Percentiles rank a stretch among this genome's conserved stretches.
These are phyloP conservation scores for Aspergillus amoenus DNA, from an alignment of 2,329 filamentous ascomycete species.

Conservation along the genomic window DNA sequence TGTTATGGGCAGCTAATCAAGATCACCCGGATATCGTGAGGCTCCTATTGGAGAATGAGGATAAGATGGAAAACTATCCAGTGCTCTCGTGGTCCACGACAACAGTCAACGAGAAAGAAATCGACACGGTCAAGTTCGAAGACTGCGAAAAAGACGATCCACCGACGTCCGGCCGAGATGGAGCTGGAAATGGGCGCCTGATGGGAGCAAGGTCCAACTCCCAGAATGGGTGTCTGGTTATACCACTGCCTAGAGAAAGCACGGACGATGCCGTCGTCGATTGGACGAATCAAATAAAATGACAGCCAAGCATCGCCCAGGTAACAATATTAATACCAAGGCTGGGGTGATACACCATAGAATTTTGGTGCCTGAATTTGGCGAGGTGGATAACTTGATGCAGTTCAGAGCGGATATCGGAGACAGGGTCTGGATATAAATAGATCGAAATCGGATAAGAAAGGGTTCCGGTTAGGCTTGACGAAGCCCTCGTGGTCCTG, in stretches of 20 bases:
- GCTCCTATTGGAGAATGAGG: background rate
- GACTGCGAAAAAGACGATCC: background rate
- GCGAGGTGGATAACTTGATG: too few relatives aligned
- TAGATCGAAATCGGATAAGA: background rate
- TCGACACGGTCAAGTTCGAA: background rate
- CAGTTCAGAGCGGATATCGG: background rate
- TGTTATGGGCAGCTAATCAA: conserved; percentile 1
- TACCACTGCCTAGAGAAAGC: background rate
- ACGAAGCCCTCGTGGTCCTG: background rate
- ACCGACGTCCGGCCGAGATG: background rate
- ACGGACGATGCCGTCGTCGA: background rate
- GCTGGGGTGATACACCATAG: too few relatives aligned
- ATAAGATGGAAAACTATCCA: background rate
- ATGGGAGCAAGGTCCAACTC: background rate
- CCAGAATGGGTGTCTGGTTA: background rate
- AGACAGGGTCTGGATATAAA: conserved; percentile 5
- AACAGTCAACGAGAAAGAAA: background rate
- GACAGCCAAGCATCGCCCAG: background rate
- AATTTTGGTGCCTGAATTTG: conserved; percentile 5
- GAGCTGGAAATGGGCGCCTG: background rate
- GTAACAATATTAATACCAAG: background rate
- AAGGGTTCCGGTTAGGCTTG: background rate
- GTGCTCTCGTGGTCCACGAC: background rate
- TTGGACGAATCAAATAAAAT: background rate
- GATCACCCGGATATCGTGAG: background rate